Evolutionary conservation across 441 rosid genomes (phyloP), one percentile per base, ranked within the genome.

Genomic region (Corymbia calophylla): DNA sequence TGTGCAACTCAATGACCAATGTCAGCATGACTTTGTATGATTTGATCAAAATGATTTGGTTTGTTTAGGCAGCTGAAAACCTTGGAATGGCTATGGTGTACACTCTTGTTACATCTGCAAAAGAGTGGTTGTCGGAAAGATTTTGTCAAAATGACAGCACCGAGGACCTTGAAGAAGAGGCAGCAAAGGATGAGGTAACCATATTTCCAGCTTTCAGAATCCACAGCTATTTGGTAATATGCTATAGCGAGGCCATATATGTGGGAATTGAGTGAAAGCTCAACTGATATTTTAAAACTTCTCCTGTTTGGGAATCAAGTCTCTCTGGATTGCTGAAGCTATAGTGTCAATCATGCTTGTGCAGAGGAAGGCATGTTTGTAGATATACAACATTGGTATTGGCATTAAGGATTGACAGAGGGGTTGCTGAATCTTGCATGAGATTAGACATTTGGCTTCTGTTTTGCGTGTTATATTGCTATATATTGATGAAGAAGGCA

Each of bases 51-150:
- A 44, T 77, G 51, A n/a, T 77, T 77, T 77, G 23, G 53, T 77
- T 39, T 82, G 48, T 88, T 88, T 94, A 98, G 99, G 99, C 98
- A 88, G 91, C 95, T 87, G 99, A 98, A 92, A 97, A 96, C 91
- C 98, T 98, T 91, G 99, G 99, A 85, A 96, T 96, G 99, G 98
- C 99, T 56, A 98, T 98, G 99, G 88, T 97, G 68, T 98, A 98
- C 94, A 96, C 99, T 58, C 93, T 98, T 92, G 96, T 96, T 88
- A 91, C 97, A 91, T 97, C 98, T 89, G 99, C 99, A 89, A 95
- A 97, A 91, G 99, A 97, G 88, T 98, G 99, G 98, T 90, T 98
- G 80, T 93, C 96, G 91, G 99, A 98, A 93, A 91, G 90, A 91
- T 98, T 95, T 93, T 92, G 98, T 88, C 94, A 93, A 92, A 97